Evolutionary conservation across 1,284 basidiomycete species (phyloP).

Genomic region (Cutaneotrichosporon spelunceum): DNA sequence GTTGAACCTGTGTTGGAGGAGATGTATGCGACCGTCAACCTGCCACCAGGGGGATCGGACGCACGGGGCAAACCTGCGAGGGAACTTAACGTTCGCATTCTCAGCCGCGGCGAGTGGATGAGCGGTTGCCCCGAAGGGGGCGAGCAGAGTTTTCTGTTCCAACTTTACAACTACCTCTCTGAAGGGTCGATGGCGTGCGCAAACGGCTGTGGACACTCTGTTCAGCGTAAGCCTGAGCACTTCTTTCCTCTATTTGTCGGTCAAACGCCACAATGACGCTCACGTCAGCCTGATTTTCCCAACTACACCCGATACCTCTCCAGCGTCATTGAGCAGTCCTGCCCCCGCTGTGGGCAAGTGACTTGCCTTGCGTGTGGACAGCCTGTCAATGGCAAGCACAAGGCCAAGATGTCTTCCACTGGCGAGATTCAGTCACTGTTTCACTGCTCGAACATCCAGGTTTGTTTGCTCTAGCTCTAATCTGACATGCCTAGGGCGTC

Average conservation of each 20-base stretch:
- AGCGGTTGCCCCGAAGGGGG: conserved; percentile 85
- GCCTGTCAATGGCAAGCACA: conserved; percentile 24
- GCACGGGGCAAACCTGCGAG: conserved; percentile 47
- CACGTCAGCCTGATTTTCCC: conserved; percentile 64
- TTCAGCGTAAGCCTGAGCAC: conserved; percentile 64
- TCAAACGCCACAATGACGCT: neutral
- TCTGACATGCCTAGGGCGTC: conserved; percentile 58
- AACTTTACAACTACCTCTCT: conserved; percentile 69
- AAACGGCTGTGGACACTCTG: conserved; percentile 62
- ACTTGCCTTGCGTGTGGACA: conserved; percentile 85
- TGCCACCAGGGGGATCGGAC: conserved; percentile 24
- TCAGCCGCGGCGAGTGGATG: conserved; percentile 93
- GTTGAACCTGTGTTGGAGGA: conserved; percentile 70
- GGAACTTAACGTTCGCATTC: conserved; percentile 57
- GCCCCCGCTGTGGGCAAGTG: conserved; percentile 62
- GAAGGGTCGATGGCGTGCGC: conserved; percentile 66
- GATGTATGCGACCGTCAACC: conserved; percentile 4
- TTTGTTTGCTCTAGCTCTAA: conserved; percentile 9
- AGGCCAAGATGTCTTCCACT: conserved; percentile 7
- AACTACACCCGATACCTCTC: conserved; percentile 65
- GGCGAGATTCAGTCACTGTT: conserved; percentile 62
- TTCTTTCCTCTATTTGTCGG: conserved; percentile 79
- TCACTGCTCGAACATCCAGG: conserved; percentile 75
- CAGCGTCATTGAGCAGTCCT: conserved; percentile 60
- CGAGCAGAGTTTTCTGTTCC: conserved; percentile 82